Base-by-base conservation (phyloP, 2,329 filamentous ascomycete genomes). In the Tolypocladium ophioglossoides region DNA sequence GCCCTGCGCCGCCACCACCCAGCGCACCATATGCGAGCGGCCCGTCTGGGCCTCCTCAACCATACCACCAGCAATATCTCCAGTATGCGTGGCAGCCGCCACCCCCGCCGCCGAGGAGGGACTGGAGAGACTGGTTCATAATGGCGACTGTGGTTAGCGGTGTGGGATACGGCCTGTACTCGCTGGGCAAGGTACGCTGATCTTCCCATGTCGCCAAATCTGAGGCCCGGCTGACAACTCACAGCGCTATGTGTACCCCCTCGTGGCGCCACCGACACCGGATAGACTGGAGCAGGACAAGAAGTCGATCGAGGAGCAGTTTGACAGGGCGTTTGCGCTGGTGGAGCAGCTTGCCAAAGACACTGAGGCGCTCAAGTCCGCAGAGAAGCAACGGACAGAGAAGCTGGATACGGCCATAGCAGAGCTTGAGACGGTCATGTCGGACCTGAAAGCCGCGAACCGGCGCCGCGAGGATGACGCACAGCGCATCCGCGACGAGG, bases 121-220 rank as follows among this genome's bases (percentile, higher is more conserved):
- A 99, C 72, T 99, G 94, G 94, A 82, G 95, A 57, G 94, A 99
- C 68, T 97, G 91, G 88, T 99, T 99, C 72, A 97, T 99, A 71
- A 96, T 97, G 90, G 94, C 94, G 9, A 99, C 94, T 0, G 89
- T 97, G 14, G 86, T 95, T 58, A 87, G 91, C 55, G 90, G 91
- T 50, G 85, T 96, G 22, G 81, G 90, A 40, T 97, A 96, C 65
- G 92, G 91, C 0, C 72, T 96, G 24, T 99, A 94, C 68, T 82
- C 86, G 59, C 80, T 96, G 18, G 89, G 91, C 57, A 95, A 95
- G 82, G 87, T 90, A 74, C 39, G 68, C 30, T n/a, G 7, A 2
- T 22, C 37, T 32, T 14, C 53, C 35, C 12, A 34, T 16, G n/a
- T 14, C 22, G 4, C 41, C 7, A 14, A 20, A 48, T 41, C 10